Conservation (phyloP, 768 basidiomycete species). For the Cyathus striatus region DNA sequence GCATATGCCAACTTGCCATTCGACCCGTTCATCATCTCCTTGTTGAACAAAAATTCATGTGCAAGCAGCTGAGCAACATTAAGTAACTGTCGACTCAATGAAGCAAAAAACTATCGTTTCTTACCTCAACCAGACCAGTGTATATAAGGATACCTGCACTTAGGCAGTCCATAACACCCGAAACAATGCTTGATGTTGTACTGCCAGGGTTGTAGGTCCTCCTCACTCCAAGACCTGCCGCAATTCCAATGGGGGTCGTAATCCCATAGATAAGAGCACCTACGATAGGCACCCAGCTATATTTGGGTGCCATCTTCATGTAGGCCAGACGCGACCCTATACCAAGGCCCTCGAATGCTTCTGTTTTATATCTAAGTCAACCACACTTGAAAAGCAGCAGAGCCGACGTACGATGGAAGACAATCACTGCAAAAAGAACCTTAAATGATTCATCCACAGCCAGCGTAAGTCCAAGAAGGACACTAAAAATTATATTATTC, state of each 20-base stretch:
- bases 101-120: slow-evolving; percentile 9
- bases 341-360: slow-evolving; percentile 93
- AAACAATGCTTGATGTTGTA: slow-evolving; percentile 72
- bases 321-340: slow-evolving; percentile 85
- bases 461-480: slow-evolving; percentile 86
- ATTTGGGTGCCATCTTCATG: slow-evolving; percentile 53
- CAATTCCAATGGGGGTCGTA: slow-evolving; percentile 86
- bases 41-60: slow-evolving; percentile 92
- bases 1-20: slow-evolving; percentile 67
- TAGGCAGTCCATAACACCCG: slow-evolving; percentile 79
- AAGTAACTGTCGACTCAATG: background rate
- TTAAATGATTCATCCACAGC: slow-evolving; percentile 84
- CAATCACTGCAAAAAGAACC: slow-evolving; percentile 81
- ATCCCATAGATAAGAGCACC: slow-evolving; percentile 67
- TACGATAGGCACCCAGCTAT: slow-evolving; percentile 49
- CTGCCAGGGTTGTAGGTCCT: slow-evolving; percentile 78
- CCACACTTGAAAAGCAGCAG: background rate
- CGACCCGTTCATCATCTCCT: slow-evolving; percentile 73
- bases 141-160: slow-evolving; percentile 88
- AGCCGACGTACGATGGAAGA: slow-evolving; percentile 79
- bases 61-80: slow-evolving; percentile 61
- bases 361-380: slow-evolving; percentile 26
- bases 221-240: slow-evolving; percentile 73
- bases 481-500: slow-evolving; percentile 27
- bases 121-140: slow-evolving; percentile 80